Conservation (phyloP, 1,284 basidiomycete genomes). For the Malassezia obtusa region DNA sequence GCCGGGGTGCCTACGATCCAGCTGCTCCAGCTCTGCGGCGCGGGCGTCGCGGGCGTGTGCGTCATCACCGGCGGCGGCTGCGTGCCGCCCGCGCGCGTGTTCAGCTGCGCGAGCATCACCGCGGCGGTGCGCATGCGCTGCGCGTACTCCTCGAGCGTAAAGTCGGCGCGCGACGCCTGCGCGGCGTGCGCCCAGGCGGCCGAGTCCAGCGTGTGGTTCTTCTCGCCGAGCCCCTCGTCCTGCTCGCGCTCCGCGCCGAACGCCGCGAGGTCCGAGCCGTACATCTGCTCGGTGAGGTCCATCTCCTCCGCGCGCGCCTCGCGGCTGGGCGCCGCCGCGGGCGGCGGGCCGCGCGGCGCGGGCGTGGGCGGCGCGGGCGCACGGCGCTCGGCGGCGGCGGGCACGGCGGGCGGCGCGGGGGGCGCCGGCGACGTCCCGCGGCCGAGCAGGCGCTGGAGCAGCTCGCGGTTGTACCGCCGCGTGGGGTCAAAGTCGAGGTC, state of each 20-base stretch:
- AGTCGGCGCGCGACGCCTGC: constrained; percentile 18
- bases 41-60: constrained; percentile 18
- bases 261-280: constrained; percentile 36
- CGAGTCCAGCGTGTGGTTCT: constrained; percentile 35
- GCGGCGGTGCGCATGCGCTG: constrained; percentile 96
- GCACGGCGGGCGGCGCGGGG: not conserved
- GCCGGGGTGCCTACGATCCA: constrained; percentile 38
- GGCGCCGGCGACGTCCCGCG: not conserved
- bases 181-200: constrained; percentile 32
- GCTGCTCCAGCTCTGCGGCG: constrained; percentile 32
- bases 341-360: constrained; percentile 7
- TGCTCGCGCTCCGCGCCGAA: constrained; percentile 34
- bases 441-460: constrained; percentile 69
- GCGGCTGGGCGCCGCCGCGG: constrained; percentile 1
- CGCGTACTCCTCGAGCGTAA: constrained; percentile 78
- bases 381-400: constrained; percentile 10
- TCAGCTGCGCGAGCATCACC: constrained; percentile 94
- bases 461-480: constrained; percentile 65
- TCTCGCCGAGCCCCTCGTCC: constrained; percentile 30
- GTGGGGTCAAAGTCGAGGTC: constrained; percentile 91
- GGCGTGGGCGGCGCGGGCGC: constrained; percentile 17
- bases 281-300: constrained; percentile 44
- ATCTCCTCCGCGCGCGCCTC: constrained; percentile 29
- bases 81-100: constrained; percentile 49
- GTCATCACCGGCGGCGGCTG: constrained; percentile 29